These are phyloP conservation scores for Globisporangium spiculum DNA, from an alignment of 352 stramenopile genomes.

Conservation along the genomic window DNA sequence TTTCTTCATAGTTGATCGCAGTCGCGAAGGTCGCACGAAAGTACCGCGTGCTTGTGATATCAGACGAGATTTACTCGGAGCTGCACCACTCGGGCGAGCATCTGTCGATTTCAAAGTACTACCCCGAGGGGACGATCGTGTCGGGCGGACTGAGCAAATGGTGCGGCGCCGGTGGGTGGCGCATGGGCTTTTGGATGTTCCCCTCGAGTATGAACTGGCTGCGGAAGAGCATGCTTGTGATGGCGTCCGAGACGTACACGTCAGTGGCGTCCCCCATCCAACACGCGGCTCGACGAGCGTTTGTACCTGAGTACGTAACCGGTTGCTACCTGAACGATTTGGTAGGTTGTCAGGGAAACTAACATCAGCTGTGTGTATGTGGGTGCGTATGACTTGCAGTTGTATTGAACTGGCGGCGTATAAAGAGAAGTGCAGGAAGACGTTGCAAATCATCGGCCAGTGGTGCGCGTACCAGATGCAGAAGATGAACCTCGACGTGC, in stretches of 20 bases:
- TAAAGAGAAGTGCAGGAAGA: slow-evolving; percentile 82
- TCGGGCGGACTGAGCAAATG: slow-evolving; percentile 86
- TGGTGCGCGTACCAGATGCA: slow-evolving; percentile 84
- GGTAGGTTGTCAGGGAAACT: neutral
- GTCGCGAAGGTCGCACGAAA: slow-evolving; percentile 75
- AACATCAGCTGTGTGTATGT: neutral
- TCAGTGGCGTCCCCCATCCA: slow-evolving; percentile 85
- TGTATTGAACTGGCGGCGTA: slow-evolving; percentile 76
- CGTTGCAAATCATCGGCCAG: slow-evolving; percentile 73
- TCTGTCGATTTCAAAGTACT: slow-evolving; percentile 82
- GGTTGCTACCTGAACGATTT: neutral
- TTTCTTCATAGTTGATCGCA: slow-evolving; percentile 27
- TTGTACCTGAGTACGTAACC: slow-evolving; percentile 63
- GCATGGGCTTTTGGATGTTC: slow-evolving; percentile 88
- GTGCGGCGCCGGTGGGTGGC: slow-evolving; percentile 85
- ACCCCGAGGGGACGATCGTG: slow-evolving; percentile 86
- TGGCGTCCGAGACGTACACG: slow-evolving; percentile 88
- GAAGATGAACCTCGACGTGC: slow-evolving; percentile 82
- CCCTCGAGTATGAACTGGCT: slow-evolving; percentile 75
- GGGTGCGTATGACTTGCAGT: slow-evolving; percentile 24
- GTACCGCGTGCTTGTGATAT: slow-evolving; percentile 87
- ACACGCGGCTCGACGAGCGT: slow-evolving; percentile 76
- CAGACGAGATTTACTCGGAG: slow-evolving; percentile 89
- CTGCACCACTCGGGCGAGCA: slow-evolving; percentile 72
- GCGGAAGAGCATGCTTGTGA: slow-evolving; percentile 84